Base-by-base conservation (phyloP, 768 basidiomycete species). In the Paxillus rubicundulus region DNA sequence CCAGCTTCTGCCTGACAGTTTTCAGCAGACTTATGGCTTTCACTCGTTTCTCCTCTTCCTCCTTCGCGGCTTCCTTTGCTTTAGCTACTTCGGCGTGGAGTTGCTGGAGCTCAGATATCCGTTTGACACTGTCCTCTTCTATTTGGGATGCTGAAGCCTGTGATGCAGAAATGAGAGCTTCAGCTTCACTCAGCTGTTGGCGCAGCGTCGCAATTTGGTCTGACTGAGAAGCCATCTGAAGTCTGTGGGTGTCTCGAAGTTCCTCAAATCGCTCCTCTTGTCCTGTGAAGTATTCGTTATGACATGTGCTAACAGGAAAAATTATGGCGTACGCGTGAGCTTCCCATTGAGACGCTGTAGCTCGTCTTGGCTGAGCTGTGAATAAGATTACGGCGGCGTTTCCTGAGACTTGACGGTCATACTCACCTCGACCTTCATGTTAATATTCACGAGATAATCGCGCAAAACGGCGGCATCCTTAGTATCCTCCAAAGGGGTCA, bases 1-100 rank as follows among this genome's bases (percentile, higher is more conserved):
- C 92, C n/a, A 96, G 74, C 69, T 98, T 99, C 71, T 93, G 87
- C 50, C 97, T 75, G n/a, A 98, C 91, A 2, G 93, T 93, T 72
- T 98, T 98, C 52, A 99, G 75, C 24, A 98, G 72, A 46, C 85
- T 87, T 58, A 98, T 88, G 0, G 95, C 95, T 63, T 98, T 99
- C 17, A 85, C 82, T 12, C 96, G 84, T 71, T 99, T 98, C 71
- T 99, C 97, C 68, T 98, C 97, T 65, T 98, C 97, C 55, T 98
- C 95, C 67, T 91, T 97, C 5, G 84, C 86, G 9, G 75, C 50
- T 17, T 73, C 74, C 57, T 83, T 85, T 3, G 79, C 71, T 41
- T 79, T 80, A 43, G 84, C 78, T 1, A 86, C 68, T 51, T 97
- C 90, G 16, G 75, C 68, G 43, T 77, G 76, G n/a, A 93, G 72